Evolutionary conservation across 164 flowering plant genomes (phyloP), one percentile per base, ranked within the genome.

Genomic region (Sedum album): DNA sequence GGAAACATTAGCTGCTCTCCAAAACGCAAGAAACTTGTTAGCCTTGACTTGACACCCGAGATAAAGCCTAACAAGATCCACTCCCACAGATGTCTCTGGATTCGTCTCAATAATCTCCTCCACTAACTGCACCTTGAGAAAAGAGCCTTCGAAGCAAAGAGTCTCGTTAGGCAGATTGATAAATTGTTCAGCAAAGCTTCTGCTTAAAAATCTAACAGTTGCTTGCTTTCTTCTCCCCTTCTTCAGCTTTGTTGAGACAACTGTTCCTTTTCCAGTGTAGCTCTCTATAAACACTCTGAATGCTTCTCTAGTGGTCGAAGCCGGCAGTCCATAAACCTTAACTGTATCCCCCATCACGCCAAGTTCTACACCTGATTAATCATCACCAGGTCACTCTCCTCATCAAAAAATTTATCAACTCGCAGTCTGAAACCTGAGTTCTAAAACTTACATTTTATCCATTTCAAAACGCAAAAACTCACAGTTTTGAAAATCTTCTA

Each of bases 1-100:
- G 6, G 74, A 69, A 44, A 79, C 85, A 66, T 76, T 39, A 17
- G 0, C 4, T 15, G 1, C 71, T 68, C 36, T 71, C 83, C 86
- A 84, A 25, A 91, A 77, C n/a, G 66, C 77, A 30, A 26, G 66
- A 75, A 88, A 84, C 57, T 51, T 70, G 1, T 80, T 81, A 13
- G 71, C 67, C 31, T 96, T 84, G 15, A 79, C 69, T 76, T 79
- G 91, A 65, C 88, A 86, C 10, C 98, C 98, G 68, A 88, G 77
- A 69, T 84, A 79, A 41, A 88, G 65, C 30, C 67, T 71, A 23
- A 75, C 51, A 17, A 26, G 3, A 14, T 79, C 81, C 71, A 89
- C 71, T 62, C 71, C 69, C 79, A 77, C 68, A 71, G 55, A 69
- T 10, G 38, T 68, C 67, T 73, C 82, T 20, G 90, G 94, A 65